Conservation (phyloP, 306 rosid species). For the Delonix regia region DNA sequence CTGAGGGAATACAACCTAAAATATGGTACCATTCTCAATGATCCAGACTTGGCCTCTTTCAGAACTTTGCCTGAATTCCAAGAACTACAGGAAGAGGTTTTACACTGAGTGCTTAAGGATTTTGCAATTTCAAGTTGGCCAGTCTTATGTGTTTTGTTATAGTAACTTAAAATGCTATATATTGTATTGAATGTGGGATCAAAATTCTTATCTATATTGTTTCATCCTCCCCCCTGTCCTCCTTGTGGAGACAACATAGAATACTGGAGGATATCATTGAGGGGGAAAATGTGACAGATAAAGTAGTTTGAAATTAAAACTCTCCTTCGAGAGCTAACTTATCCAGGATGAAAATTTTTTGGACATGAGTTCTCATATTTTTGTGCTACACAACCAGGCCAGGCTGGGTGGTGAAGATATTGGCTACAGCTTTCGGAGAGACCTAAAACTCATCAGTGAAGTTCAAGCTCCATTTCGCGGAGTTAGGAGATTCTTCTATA, state of each 20-base stretch:
- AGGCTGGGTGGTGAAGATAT: conserved; percentile 94
- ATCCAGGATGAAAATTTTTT: conserved; percentile 3
- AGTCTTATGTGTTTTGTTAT: conserved; percentile 10
- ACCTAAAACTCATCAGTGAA: conserved; percentile 97
- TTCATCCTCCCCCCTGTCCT: background rate
- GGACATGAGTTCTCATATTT: background rate
- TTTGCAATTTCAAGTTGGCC: conserved; percentile 18
- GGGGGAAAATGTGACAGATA: background rate
- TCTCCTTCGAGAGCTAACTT: conserved; percentile 6
- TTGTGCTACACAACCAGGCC: conserved; percentile 62
- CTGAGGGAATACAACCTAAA: conserved; percentile 87
- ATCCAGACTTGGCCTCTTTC: conserved; percentile 97
- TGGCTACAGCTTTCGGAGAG: conserved; percentile 93
- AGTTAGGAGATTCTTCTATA: conserved; percentile 81
- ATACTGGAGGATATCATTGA: background rate
- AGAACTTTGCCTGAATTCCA: conserved; percentile 94
- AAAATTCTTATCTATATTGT: background rate
- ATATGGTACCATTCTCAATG: conserved; percentile 92
- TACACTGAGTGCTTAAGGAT: conserved; percentile 32
- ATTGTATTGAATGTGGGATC: background rate
- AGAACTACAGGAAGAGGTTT: conserved; percentile 94
- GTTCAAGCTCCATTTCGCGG: conserved; percentile 99
- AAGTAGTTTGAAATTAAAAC: background rate
- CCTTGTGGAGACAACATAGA: background rate
- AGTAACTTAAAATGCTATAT: background rate